Evolutionary conservation across 306 rosid genomes (phyloP).

Genomic region (Quercus suber): DNA sequence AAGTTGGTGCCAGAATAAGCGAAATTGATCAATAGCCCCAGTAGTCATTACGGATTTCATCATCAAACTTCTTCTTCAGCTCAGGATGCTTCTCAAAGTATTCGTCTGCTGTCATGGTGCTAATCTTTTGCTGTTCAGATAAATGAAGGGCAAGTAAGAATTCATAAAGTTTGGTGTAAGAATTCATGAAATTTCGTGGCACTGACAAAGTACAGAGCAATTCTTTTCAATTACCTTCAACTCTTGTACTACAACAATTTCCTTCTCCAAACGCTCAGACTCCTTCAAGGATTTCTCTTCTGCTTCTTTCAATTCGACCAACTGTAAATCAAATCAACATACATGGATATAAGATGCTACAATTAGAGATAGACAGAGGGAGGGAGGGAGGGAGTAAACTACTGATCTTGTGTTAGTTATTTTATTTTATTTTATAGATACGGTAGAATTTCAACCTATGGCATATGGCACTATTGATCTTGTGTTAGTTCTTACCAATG

Average conservation of each 20-base stretch:
- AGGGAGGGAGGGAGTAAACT: not conserved
- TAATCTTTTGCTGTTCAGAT: conserved; percentile 62
- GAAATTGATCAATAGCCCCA: conserved; percentile 77
- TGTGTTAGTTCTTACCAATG: conserved; percentile 49
- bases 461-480: not conserved
- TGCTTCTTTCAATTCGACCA: conserved; percentile 91
- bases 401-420: conserved; percentile 11
- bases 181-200: not conserved
- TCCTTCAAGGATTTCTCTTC: conserved; percentile 79
- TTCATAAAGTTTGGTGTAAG: conserved; percentile 20
- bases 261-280: conserved; percentile 93
- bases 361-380: not conserved
- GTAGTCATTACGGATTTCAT: conserved; percentile 85
- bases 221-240: conserved; percentile 59
- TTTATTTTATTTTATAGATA: not conserved
- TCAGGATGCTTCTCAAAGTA: conserved; percentile 93
- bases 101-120: conserved; percentile 95
- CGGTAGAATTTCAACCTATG: too few species aligned
- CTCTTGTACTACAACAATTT: conserved; percentile 74
- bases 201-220: not conserved
- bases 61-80: conserved; percentile 86
- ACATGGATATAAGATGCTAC: conserved; percentile 2
- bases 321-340: conserved; percentile 38
- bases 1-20: not conserved
- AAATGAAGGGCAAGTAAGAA: conserved; percentile 22